Evolutionary conservation across 164 flowering plant species (phyloP).

Genomic region (Stephania japonica): DNA sequence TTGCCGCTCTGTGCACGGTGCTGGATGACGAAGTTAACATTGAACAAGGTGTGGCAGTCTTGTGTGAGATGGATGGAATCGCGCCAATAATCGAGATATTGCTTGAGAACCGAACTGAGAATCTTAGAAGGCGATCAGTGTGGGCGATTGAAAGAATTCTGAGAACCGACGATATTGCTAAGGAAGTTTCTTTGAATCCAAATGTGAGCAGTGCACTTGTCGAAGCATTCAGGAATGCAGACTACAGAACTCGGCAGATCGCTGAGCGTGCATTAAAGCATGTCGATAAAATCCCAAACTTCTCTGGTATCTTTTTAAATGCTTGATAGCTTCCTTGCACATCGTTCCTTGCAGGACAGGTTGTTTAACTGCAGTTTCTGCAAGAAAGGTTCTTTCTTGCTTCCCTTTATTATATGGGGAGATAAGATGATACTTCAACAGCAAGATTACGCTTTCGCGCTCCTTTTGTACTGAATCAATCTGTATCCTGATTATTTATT

Average conservation of each 20-base stretch:
- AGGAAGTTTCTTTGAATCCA: constrained; percentile 40
- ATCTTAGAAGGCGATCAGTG: constrained; percentile 26
- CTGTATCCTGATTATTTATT: not conserved
- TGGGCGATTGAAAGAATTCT: constrained; percentile 31
- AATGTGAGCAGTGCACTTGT: constrained; percentile 84
- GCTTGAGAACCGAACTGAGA: constrained; percentile 28
- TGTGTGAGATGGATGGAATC: constrained; percentile 47
- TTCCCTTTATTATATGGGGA: not conserved
- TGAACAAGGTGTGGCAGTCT: constrained; percentile 55
- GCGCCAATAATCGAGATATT: constrained; percentile 33
- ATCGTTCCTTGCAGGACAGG: not conserved
- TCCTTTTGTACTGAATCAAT: not conserved
- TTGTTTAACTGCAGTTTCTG: not conserved
- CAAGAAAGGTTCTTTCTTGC: not conserved
- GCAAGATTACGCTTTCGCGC: not conserved
- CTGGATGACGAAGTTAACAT: constrained; percentile 74
- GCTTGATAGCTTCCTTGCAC: constrained; percentile 21
- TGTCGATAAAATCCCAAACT: constrained; percentile 84
- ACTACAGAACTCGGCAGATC: constrained; percentile 68
- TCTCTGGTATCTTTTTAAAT: constrained; percentile 79
- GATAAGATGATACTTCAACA: not conserved
- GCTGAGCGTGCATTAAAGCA: constrained; percentile 92
- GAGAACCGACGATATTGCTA: constrained; percentile 28
- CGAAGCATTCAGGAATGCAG: constrained; percentile 87
- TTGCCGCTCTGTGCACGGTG: constrained; percentile 80